Percentiles rank a stretch among this genome's conserved stretches.
Evolutionary conservation across 1,284 basidiomycete genomes (phyloP).

Genomic region (Waitea zeae): DNA sequence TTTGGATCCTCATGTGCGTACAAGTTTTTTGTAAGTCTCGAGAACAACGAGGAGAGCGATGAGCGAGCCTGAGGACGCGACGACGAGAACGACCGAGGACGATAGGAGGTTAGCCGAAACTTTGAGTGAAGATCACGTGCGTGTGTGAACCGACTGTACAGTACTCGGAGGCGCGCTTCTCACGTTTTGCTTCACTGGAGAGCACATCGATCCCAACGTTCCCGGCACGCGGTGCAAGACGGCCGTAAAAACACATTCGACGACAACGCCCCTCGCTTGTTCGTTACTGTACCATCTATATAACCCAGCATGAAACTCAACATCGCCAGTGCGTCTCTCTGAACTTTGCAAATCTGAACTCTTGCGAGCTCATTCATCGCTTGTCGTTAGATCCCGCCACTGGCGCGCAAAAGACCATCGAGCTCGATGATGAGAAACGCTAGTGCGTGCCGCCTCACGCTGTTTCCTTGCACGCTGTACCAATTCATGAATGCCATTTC

Average conservation of each 20-base stretch:
- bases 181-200: too few relatives aligned
- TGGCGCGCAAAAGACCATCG: conserved; percentile 92
- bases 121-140: too few relatives aligned
- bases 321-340: conserved; percentile 67
- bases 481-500: conserved; percentile 2
- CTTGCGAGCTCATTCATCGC: conserved; percentile 4
- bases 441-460: conserved; percentile 32
- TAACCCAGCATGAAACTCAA: conserved; percentile 77
- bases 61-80: conserved; percentile 19
- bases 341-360: conserved; percentile 3
- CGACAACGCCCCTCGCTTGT: too few relatives aligned
- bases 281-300: too few relatives aligned
- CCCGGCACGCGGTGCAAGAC: too few relatives aligned
- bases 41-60: conserved; percentile 15
- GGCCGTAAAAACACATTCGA: too few relatives aligned
- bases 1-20: too few relatives aligned
- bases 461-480: background rate
- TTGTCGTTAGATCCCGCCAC: conserved; percentile 66
- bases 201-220: too few relatives aligned
- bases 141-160: too few relatives aligned
- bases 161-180: too few relatives aligned
- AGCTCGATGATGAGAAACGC: conserved; percentile 86
- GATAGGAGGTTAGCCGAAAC: too few relatives aligned
- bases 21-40: conserved; percentile 17
- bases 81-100: conserved; percentile 8